A percentile compares a stretch with the other conserved stretches of the same genome.
phyloP scores from a whole-genome alignment of 768 basidiomycete species.

The Naganishia kalamii region DNA sequence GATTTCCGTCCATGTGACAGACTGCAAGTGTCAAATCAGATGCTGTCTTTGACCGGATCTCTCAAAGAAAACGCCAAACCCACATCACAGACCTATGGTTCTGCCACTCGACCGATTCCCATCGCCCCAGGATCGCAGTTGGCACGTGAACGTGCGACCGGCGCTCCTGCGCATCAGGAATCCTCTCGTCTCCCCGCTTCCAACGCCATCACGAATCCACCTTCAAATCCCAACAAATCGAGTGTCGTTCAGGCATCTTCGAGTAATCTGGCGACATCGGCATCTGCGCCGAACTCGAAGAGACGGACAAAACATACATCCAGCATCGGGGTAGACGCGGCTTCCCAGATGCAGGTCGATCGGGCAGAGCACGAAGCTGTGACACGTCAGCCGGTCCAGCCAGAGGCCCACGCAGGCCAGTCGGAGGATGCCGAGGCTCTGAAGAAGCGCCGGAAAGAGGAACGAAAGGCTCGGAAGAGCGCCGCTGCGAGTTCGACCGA shows the following conservation, averaged over 20 bases:
- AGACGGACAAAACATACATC: slow-evolving; percentile 33
- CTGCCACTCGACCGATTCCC: slow-evolving; percentile 27
- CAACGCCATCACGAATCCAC: slow-evolving; percentile 3
- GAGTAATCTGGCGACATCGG: slow-evolving; percentile 1
- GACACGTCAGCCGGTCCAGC: slow-evolving; percentile 41
- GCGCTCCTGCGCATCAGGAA: neutral
- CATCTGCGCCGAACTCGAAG: neutral
- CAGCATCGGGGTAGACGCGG: slow-evolving; percentile 14
- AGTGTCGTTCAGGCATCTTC: neutral
- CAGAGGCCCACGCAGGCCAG: slow-evolving; percentile 22
- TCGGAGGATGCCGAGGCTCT: slow-evolving; percentile 27
- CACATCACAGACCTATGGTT: slow-evolving; percentile 53
- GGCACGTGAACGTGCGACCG: slow-evolving; percentile 5
- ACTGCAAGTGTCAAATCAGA: slow-evolving; percentile 81
- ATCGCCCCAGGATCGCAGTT: slow-evolving; percentile 12
- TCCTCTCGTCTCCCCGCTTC: neutral
- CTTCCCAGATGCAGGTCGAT: slow-evolving; percentile 32
- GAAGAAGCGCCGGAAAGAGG: slow-evolving; percentile 29
- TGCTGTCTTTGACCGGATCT: slow-evolving; percentile 82
- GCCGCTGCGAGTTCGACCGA: neutral
- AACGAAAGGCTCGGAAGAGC: slow-evolving; percentile 24
- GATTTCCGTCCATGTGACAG: slow-evolving; percentile 48
- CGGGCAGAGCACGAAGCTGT: slow-evolving; percentile 29
- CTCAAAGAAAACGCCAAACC: slow-evolving; percentile 71
- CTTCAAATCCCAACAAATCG: slow-evolving; percentile 9